These are phyloP conservation scores for Coelastrella sp. DNA, from an alignment of 139 green algal species.

Conservation along the genomic window DNA sequence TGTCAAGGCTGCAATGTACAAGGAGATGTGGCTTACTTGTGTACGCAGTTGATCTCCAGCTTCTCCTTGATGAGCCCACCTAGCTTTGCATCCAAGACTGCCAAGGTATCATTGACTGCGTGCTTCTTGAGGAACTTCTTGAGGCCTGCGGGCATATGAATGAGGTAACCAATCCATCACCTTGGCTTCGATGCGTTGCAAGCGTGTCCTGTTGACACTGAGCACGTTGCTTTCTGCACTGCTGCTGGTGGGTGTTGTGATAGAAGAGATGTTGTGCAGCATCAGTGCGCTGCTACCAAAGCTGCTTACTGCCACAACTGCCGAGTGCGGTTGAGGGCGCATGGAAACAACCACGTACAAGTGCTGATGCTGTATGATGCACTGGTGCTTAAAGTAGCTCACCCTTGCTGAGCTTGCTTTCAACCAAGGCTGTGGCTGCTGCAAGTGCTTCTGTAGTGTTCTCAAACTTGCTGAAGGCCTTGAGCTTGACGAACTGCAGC, in stretches of 20 bases:
- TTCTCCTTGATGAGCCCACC: constrained; percentile 99
- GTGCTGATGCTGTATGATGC: not conserved
- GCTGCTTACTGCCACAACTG: no score
- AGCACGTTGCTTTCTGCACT: no score
- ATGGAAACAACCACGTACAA: not conserved
- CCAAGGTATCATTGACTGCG: constrained; percentile 88
- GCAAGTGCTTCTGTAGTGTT: constrained; percentile 97
- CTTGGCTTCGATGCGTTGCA: not conserved
- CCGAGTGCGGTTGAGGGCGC: no score
- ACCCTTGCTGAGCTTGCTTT: constrained; percentile 97
- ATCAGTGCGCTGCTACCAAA: no score
- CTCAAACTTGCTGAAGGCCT: constrained; percentile 98
- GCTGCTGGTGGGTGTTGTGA: no score
- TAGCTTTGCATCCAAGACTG: constrained; percentile 96
- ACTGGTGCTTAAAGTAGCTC: not conserved
- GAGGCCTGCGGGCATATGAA: constrained; percentile 71
- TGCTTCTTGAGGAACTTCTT: constrained; percentile 99
- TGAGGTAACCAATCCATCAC: not conserved
- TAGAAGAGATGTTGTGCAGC: no score
- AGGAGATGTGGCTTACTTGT: constrained; percentile 67
- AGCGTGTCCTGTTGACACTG: no score
- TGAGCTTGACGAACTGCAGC: constrained; percentile 96
- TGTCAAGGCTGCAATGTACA: no score
- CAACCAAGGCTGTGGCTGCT: constrained; percentile 91
- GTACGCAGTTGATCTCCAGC: constrained; percentile 93